Evolutionary conservation across 129 eudicot genomes (phyloP).

Genomic region (Flaveria trinervia): DNA sequence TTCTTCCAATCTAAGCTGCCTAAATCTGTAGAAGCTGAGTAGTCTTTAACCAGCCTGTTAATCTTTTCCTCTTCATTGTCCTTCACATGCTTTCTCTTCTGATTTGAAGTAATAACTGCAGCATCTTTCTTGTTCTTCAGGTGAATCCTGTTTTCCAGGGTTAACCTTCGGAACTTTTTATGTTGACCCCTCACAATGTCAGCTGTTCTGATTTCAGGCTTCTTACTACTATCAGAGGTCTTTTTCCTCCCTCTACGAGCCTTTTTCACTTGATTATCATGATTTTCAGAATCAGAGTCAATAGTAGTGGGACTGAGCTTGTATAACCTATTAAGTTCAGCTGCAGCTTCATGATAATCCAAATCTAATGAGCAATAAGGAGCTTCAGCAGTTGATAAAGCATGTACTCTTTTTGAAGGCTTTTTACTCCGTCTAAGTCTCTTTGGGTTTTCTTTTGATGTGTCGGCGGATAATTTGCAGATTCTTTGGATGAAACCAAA

Average conservation of each 20-base stretch:
- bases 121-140: conserved; percentile 55
- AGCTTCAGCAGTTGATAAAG: conserved; percentile 57
- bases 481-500: conserved; percentile 59
- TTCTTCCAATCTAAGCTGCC: conserved; percentile 89
- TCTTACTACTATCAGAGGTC: conserved; percentile 43
- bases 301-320: conserved; percentile 62
- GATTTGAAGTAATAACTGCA: conserved; percentile 35
- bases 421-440: conserved; percentile 47
- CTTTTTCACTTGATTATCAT: conserved; percentile 43
- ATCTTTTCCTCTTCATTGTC: conserved; percentile 58
- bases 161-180: conserved; percentile 55
- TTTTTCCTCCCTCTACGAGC: conserved; percentile 51
- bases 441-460: conserved; percentile 60
- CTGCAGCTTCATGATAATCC: conserved; percentile 90
- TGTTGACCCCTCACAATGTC: conserved; percentile 63
- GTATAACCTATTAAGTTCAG: conserved; percentile 69
- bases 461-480: conserved; percentile 51
- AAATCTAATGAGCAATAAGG: conserved; percentile 58
- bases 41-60: conserved; percentile 66
- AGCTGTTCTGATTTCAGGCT: conserved; percentile 27
- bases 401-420: conserved; percentile 63
- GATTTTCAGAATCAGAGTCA: conserved; percentile 41
- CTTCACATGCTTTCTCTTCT: conserved; percentile 43
- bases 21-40: conserved; percentile 64
- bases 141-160: conserved; percentile 79